Conservation (phyloP, 2,329 filamentous ascomycete species). For the Venturia pyrina region DNA sequence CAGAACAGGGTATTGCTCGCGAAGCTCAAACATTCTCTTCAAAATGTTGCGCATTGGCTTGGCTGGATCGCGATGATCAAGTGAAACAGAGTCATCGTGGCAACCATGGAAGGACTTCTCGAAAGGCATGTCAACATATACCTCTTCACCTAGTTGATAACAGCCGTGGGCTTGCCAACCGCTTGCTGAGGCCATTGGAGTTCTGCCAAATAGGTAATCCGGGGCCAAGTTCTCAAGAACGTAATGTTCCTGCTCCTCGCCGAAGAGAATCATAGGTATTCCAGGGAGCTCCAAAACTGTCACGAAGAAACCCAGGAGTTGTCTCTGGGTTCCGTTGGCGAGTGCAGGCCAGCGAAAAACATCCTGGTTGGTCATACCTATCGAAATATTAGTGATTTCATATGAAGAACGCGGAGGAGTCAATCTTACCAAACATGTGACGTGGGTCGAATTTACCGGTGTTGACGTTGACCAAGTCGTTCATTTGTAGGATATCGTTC, state of each 20-base stretch:
- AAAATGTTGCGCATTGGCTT: constrained; percentile 51
- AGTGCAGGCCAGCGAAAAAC: constrained; percentile 51
- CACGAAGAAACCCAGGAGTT: constrained; percentile 48
- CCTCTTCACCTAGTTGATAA: constrained; percentile 45
- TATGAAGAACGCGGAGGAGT: constrained; percentile 31
- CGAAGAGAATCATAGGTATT: constrained; percentile 53
- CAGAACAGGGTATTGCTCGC: constrained; percentile 46
- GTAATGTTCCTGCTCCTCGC: constrained; percentile 59
- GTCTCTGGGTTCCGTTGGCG: constrained; percentile 45
- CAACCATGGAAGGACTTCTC: constrained; percentile 46
- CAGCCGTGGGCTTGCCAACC: constrained; percentile 59
- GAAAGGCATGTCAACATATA: constrained; percentile 50
- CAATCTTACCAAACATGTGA: constrained; percentile 54
- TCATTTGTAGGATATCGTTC: constrained; percentile 45
- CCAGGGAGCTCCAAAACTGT: constrained; percentile 51
- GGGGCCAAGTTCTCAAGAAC: constrained; percentile 52
- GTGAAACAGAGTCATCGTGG: constrained; percentile 44
- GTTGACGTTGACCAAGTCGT: constrained; percentile 49
- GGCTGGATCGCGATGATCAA: constrained; percentile 54
- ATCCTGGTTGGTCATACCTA: background rate
- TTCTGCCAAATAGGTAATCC: constrained; percentile 58
- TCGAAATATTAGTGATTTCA: background rate
- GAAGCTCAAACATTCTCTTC: constrained; percentile 52
- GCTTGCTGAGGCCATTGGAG: constrained; percentile 49
- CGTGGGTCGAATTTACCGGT: constrained; percentile 53